Evolutionary conservation across 2,329 filamentous ascomycete genomes (phyloP).

Genomic region (Aspergillus quadrilineatus): DNA sequence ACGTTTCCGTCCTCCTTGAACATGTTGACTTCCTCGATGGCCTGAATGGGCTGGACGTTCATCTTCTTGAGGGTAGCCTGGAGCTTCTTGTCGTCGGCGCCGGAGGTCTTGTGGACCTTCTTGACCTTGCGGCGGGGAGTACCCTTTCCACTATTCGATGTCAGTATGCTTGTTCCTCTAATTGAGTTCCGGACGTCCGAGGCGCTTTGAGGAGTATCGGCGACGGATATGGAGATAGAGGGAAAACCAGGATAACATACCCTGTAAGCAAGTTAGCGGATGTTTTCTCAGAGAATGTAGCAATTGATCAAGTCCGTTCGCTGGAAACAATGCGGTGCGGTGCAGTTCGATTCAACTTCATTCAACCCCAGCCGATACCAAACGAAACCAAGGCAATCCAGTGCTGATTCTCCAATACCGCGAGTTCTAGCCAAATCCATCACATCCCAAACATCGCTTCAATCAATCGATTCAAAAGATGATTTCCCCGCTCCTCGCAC

Average conservation of each 20-base stretch:
- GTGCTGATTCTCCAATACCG: background rate
- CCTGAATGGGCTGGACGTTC: constrained; percentile 98
- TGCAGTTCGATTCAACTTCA: background rate
- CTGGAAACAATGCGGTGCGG: background rate
- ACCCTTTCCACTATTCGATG: constrained; percentile 76
- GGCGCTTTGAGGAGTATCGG: background rate
- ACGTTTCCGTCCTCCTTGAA: constrained; percentile 99
- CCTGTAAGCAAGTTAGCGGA: constrained; percentile 1
- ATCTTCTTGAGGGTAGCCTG: constrained; percentile 98
- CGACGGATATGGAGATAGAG: background rate
- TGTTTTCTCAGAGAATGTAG: background rate
- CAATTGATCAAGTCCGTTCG: background rate
- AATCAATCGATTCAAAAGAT: background rate
- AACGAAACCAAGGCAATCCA: background rate
- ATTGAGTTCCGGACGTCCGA: background rate
- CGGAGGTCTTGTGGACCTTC: constrained; percentile 90
- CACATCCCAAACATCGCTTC: background rate
- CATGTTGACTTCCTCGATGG: constrained; percentile 99
- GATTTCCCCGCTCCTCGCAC: constrained; percentile 1
- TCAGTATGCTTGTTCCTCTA: background rate
- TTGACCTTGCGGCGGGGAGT: constrained; percentile 97
- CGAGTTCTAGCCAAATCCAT: background rate
- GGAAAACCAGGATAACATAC: background rate
- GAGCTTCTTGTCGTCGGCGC: constrained; percentile 99
- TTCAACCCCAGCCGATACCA: background rate